Base-by-base conservation (phyloP, 371 early-diverging fungal genomes). In the Saksenaea vasiformis region DNA sequence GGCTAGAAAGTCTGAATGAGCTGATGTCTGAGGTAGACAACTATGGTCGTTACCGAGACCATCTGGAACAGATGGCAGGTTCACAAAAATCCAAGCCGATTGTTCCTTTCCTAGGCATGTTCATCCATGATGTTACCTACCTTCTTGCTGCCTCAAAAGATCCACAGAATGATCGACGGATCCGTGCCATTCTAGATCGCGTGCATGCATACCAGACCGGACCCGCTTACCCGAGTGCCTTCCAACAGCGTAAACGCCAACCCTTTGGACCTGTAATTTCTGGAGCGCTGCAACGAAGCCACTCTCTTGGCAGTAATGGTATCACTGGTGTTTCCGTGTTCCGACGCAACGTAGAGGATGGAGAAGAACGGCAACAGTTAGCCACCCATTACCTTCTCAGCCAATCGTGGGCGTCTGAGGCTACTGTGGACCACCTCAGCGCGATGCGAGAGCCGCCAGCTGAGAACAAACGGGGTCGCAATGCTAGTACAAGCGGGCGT, bases 71-170 rank as follows among this genome's bases (percentile, higher is more conserved):
- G 26, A 53, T 68, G 8, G 28, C 41, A 10, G 60, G 60, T 4
- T 39, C 58, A 5, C 69, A 56, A n/a, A 59, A 68, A 56, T 24
- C 61, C 15, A 66, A 84, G 37, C 90, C 92, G 4, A 78, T 80
- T 28, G 83, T 92, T 10, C 92, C 92, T 0, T 92, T 87, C 68
- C 57, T 92, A 13, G 91, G 92, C 14, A 82, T 88, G 5, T 86
- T 87, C 64, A 85, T 90, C n/a, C 90, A 90, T 72, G 92, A 92
- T 64, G 73, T 85, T 7, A 90, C 91, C 0, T 92, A 92, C 67
- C 66, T 91, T 19, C 43, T 78, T n/a, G 88, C 87, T 0, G 84
- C 86, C 1, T 76, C 79, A 38, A 87, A 88, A 67, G 81, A 62
- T 63, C 71, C 61, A 58, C 68, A 54, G n/a, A 68, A 77, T 10